A percentile compares a stretch with the other conserved stretches of the same genome.
phyloP scores from a whole-genome alignment of 495 filamentous ascomycete genomes.

The Hypomontagnella monticulosa region DNA sequence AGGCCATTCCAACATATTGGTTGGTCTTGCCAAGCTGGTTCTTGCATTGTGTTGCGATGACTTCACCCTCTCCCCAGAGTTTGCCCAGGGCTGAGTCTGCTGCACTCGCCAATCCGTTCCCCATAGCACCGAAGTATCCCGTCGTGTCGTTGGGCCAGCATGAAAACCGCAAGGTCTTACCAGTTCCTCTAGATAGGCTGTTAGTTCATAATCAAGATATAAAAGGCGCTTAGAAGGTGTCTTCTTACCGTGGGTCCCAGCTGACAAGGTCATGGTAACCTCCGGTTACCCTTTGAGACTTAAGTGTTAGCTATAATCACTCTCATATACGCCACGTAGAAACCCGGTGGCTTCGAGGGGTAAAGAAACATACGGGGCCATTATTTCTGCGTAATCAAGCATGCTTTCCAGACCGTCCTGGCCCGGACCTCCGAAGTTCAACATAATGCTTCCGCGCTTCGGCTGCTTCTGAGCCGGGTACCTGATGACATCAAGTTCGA shows the following conservation, averaged over 20 bases:
- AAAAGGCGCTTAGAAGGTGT: neutral
- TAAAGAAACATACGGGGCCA: slow-evolving; percentile 21
- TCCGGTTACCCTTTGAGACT: slow-evolving; percentile 41
- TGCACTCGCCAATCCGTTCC: slow-evolving; percentile 4
- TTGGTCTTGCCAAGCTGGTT: slow-evolving; percentile 18
- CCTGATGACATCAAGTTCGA: slow-evolving; percentile 49
- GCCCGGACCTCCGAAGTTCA: slow-evolving; percentile 61
- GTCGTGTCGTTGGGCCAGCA: slow-evolving; percentile 27
- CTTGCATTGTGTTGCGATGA: slow-evolving; percentile 22
- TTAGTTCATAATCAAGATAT: neutral
- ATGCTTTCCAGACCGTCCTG: slow-evolving; percentile 31
- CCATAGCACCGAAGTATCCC: slow-evolving; percentile 5
- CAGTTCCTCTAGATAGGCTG: slow-evolving; percentile 22
- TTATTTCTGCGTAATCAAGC: slow-evolving; percentile 21
- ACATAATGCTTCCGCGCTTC: slow-evolving; percentile 52
- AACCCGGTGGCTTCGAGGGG: neutral
- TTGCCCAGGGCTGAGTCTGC: slow-evolving; percentile 20
- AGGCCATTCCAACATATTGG: slow-evolving; percentile 39
- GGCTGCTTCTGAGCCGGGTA: slow-evolving; percentile 47
- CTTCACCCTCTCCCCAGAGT: slow-evolving; percentile 23
- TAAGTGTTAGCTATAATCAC: neutral
- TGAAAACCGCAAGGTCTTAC: slow-evolving; percentile 27
- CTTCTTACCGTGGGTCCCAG: slow-evolving; percentile 49
- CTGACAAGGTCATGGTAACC: slow-evolving; percentile 54
- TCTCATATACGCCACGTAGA: neutral